These are phyloP conservation scores for Neopestalotiopsis sp. DNA, from an alignment of 2,329 filamentous ascomycete species.

Conservation along the genomic window DNA sequence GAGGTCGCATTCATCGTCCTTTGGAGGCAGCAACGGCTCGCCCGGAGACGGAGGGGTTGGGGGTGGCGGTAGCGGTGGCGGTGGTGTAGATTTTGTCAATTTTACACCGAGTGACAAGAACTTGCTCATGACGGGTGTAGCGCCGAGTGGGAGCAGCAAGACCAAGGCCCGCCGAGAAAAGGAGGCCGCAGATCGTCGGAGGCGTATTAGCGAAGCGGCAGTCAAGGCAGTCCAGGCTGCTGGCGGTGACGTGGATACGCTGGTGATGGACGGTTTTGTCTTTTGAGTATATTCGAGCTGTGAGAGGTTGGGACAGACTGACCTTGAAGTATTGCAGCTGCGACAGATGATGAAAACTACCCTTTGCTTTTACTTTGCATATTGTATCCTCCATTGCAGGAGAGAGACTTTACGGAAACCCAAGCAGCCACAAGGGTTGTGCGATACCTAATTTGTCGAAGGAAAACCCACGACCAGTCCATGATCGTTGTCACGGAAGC, in stretches of 20 bases:
- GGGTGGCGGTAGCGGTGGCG: slow-evolving; percentile 35
- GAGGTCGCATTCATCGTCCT: neutral
- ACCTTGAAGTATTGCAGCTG: too few relatives aligned
- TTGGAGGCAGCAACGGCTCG: neutral
- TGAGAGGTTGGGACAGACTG: too few relatives aligned
- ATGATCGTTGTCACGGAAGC: too few relatives aligned
- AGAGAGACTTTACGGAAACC: too few relatives aligned
- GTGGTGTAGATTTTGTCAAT: slow-evolving; percentile 76
- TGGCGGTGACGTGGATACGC: slow-evolving; percentile 68
- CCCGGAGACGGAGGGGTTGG: slow-evolving; percentile 31
- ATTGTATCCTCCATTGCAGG: too few relatives aligned
- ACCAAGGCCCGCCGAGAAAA: slow-evolving; percentile 92
- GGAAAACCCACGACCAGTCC: too few relatives aligned
- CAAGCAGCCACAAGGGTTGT: too few relatives aligned
- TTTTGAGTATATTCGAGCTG: neutral
- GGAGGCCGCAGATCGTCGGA: slow-evolving; percentile 80
- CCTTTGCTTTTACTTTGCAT: too few relatives aligned
- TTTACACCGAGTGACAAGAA: slow-evolving; percentile 82
- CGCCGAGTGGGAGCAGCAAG: slow-evolving; percentile 88
- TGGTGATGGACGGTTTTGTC: slow-evolving; percentile 55
- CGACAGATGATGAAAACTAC: too few relatives aligned
- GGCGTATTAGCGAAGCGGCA: slow-evolving; percentile 71
- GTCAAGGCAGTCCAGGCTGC: slow-evolving; percentile 72
- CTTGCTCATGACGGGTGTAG: slow-evolving; percentile 86
- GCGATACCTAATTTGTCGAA: too few relatives aligned